Evolutionary conservation across 345 rosid species (phyloP).

Genomic region (Gossypium australe): DNA sequence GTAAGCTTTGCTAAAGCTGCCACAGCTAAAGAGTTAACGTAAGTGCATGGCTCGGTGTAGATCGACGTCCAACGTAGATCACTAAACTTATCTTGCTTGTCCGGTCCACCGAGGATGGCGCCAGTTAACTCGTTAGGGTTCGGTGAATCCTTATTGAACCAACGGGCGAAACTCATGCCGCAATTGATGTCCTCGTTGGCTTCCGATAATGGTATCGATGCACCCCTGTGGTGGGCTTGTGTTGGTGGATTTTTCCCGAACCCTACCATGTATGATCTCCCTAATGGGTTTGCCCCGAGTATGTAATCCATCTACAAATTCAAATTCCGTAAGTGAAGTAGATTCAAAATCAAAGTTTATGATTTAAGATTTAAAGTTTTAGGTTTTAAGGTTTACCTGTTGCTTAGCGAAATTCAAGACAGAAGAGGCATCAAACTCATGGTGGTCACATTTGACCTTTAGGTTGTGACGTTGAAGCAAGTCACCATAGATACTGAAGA

Average conservation of each 20-base stretch:
- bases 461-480: not conserved
- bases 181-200: constrained; percentile 31
- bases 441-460: not conserved
- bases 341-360: accelerated
- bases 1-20: constrained; percentile 81
- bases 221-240: constrained; percentile 86
- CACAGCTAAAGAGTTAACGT: constrained; percentile 62
- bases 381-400: not conserved
- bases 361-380: not conserved
- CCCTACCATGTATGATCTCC: constrained; percentile 90
- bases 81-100: constrained; percentile 50
- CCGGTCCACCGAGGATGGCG: constrained; percentile 89
- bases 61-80: constrained; percentile 60
- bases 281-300: constrained; percentile 65
- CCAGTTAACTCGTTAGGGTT: constrained; percentile 83
- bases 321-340: too few species aligned
- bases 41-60: constrained; percentile 89
- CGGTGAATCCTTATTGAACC: constrained; percentile 36
- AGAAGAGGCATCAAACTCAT: not conserved
- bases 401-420: not conserved
- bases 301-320: constrained; percentile 66
- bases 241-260: constrained; percentile 72
- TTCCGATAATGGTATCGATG: constrained; percentile 42
- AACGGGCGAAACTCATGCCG: constrained; percentile 59
- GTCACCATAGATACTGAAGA: constrained; percentile 5